Evolutionary conservation across 768 basidiomycete genomes (phyloP).

Genomic region (Agaricus blazei): DNA sequence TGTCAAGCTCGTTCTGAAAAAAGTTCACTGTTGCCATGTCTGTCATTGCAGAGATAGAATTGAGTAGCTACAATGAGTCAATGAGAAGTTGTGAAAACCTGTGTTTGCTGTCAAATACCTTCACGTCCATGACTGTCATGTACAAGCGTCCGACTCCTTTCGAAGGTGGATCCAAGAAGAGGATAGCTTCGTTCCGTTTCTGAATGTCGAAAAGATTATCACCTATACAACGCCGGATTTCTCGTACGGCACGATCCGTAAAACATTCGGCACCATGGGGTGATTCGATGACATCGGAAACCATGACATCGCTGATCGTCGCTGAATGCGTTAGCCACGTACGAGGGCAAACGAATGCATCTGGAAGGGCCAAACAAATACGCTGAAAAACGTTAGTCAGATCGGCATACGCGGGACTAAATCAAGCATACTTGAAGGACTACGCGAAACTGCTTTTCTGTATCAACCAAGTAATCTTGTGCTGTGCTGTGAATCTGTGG

Average conservation of each 20-base stretch:
- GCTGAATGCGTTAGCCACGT: constrained; percentile 54
- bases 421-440: constrained; percentile 53
- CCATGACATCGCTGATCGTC: constrained; percentile 43
- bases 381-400: constrained; percentile 36
- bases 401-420: background rate
- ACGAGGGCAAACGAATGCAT: constrained; percentile 69
- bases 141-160: constrained; percentile 56
- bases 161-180: constrained; percentile 63
- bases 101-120: constrained; percentile 24
- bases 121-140: constrained; percentile 52
- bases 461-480: constrained; percentile 48
- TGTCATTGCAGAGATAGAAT: constrained; percentile 66
- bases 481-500: constrained; percentile 50
- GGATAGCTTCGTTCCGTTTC: constrained; percentile 75
- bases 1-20: constrained; percentile 44
- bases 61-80: constrained; percentile 49
- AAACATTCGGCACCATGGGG: constrained; percentile 14
- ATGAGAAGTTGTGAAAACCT: background rate
- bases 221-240: constrained; percentile 43
- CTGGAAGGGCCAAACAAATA: constrained; percentile 64
- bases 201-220: constrained; percentile 67
- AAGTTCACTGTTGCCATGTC: constrained; percentile 54
- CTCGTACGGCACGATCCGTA: constrained; percentile 27
- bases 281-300: constrained; percentile 27
- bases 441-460: constrained; percentile 47